Percentiles rank a stretch among this genome's conserved stretches.
Conservation (phyloP, 2,329 filamentous ascomycete genomes). For the Penicillium crustosum region DNA sequence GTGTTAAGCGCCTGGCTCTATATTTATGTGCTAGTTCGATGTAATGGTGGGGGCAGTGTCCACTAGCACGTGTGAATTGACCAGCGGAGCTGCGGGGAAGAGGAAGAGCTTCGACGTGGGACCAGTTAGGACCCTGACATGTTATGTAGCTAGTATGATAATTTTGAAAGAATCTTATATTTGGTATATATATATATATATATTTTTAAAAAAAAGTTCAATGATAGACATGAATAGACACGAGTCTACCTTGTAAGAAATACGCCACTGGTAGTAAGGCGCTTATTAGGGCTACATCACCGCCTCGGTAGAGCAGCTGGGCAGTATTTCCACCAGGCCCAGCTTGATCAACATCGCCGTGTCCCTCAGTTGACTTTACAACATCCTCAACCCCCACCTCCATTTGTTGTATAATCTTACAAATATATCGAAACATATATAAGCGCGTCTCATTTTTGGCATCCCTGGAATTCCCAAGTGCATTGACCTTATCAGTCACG, state of each 20-base stretch:
- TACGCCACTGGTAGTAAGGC: not conserved
- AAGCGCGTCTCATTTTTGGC: slow-evolving; percentile 1
- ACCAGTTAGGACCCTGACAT: not conserved
- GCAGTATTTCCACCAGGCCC: slow-evolving; percentile 8
- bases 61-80: slow-evolving; percentile 1
- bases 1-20: slow-evolving; percentile 19
- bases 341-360: slow-evolving; percentile 7
- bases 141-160: slow-evolving; percentile 5
- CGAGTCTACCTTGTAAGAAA: not conserved
- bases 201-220: too few species aligned
- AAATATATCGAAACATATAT: not conserved
- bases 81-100: not conserved
- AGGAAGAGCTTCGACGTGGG: not conserved
- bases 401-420: slow-evolving; percentile 8
- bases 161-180: not conserved
- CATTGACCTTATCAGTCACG: slow-evolving; percentile 13
- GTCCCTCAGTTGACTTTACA: slow-evolving; percentile 16
- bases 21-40: not conserved
- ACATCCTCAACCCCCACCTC: slow-evolving; percentile 12
- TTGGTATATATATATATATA: too few species aligned
- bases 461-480: slow-evolving; percentile 14
- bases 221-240: not conserved
- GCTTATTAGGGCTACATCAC: slow-evolving; percentile 11
- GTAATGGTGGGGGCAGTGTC: slow-evolving; percentile 1
- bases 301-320: slow-evolving; percentile 1